phyloP scores from a whole-genome alignment of 148 eudicot species.

The Drosera capensis region DNA sequence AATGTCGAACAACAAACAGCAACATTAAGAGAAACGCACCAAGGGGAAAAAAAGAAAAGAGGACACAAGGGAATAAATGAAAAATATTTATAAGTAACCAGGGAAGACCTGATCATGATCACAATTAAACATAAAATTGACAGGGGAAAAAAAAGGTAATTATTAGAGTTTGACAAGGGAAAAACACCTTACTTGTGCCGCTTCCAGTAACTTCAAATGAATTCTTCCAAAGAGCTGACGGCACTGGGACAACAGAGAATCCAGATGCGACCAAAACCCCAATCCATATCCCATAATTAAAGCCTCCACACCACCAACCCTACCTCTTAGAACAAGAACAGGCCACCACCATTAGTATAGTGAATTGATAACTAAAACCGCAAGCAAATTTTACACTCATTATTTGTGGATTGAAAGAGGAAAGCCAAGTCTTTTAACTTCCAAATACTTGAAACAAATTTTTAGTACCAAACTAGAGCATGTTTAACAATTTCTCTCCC shows the following conservation, averaged over 20 bases:
- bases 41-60: background rate
- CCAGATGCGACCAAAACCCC: slow-evolving; percentile 85
- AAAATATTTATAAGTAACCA: too few relatives aligned
- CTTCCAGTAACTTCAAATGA: slow-evolving; percentile 55
- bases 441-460: too few relatives aligned
- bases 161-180: background rate
- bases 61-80: background rate
- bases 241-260: slow-evolving; percentile 78
- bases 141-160: background rate
- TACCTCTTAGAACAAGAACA: slow-evolving; percentile 24
- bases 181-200: slow-evolving; percentile 50
- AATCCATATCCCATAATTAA: slow-evolving; percentile 84
- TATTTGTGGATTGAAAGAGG: too few relatives aligned
- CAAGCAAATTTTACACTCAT: background rate
- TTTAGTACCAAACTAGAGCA: too few relatives aligned
- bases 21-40: too few relatives aligned
- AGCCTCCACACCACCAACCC: slow-evolving; percentile 99
- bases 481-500: too few relatives aligned
- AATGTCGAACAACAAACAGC: background rate
- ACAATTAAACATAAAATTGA: background rate
- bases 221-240: slow-evolving; percentile 65
- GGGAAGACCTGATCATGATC: too few relatives aligned
- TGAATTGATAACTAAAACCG: background rate
- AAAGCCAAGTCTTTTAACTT: too few relatives aligned
- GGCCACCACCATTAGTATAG: slow-evolving; percentile 4